Evolutionary conservation across 2,329 filamentous ascomycete genomes (phyloP), one percentile per base, ranked within the genome.

Genomic region (Penicillium decumbens): DNA sequence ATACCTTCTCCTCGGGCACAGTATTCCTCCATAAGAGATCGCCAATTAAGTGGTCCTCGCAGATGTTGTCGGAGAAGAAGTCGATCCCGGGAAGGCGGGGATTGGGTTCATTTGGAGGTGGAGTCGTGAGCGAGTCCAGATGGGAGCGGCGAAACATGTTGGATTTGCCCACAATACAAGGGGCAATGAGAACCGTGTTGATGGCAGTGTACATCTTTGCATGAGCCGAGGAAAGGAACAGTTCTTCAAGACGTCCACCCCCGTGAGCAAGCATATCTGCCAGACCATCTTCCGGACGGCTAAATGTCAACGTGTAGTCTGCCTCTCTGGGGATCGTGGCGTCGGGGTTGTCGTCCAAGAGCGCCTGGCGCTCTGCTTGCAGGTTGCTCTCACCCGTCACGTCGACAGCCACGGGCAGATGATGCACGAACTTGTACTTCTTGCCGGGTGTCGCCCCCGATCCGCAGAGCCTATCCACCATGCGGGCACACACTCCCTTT

Each of bases 141-240:
- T 98, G 92, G 0, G 89, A 88, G 54, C 87, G 88, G 51, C 93
- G 87, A 72, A 97, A 98, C 91, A 98, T 97, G 73, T 95, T 97
- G 63, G 89, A 95, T 74, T 98, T 98, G 43, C 93, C 93, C 20
- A 97, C 86, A 50, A 95, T 87, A 70, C 93, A 98, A 7, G 95
- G 93, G 0, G 93, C 93, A 45, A 97, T 74, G 3, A 87, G 80
- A 13, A 96, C 89, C 0, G 89, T 88, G 71, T 97, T 97, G 78
- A 98, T 98, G 53, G 92, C 93, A 7, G 86, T 87, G 74, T 98
- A 98, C 77, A 98, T 97, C 67, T 98, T 98, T 60, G 90, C 89
- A 69, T 98, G 93, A 0, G 89, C 83, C 0, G 90, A 93, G 0
- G 89, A 85, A 79, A 98, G 87, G 74, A 97, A 98, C 70, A 92